Evolutionary conservation across 108 stramenopile species (phyloP), one percentile per base, ranked within the genome.

Genomic region (Nitzschia sp.): DNA sequence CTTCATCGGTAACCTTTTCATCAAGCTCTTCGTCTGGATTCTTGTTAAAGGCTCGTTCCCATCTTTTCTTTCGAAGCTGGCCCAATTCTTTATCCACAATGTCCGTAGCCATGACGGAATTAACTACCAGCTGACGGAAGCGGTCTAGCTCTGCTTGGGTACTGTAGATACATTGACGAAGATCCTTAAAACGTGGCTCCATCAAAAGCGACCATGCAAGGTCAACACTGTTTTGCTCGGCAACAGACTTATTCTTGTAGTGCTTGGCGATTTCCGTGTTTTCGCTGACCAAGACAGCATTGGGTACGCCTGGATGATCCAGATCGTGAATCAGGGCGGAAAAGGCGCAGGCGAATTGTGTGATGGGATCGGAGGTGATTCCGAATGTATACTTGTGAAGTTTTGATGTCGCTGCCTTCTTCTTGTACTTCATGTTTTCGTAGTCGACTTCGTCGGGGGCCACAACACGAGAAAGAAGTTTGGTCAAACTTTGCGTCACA

Each of bases 231-330:
- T 64, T 64, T 33, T 64, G 63, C 30, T 64, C 63, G 4, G 63
- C 63, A 8, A 48, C 46, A 29, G 38, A 45, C 28, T 64, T 64
- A 25, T 78, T 72, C 23, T 71, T 66, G 68, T 81, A 76, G 45
- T 68, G 32, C 45, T 74, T 78, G 16, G 80, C 80, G 45, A 81
- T 55, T 44, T 69, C 80, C 30, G 77, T 71, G 58, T 71, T 76
- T 46, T 81, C 80, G 32, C 77, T 76, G 54, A 81, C 77, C 48
- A 81, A 44, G 19, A 71, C 63, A 21, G 80, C 71, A 41, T 81
- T 81, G 44, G 72, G 72, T 21, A 81, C 77, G 5, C 80, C 80
- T 21, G 52, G 76, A 36, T 81, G 80, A 32, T 64, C 63, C 28
- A 64, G n/a, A 64, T 64, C 66, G 28, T 68, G 66, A 26, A 68